Evolutionary conservation across 1,139 yeast genomes (phyloP), one percentile per base, ranked within the genome.

Genomic region (Saccharomyces hybrid): DNA sequence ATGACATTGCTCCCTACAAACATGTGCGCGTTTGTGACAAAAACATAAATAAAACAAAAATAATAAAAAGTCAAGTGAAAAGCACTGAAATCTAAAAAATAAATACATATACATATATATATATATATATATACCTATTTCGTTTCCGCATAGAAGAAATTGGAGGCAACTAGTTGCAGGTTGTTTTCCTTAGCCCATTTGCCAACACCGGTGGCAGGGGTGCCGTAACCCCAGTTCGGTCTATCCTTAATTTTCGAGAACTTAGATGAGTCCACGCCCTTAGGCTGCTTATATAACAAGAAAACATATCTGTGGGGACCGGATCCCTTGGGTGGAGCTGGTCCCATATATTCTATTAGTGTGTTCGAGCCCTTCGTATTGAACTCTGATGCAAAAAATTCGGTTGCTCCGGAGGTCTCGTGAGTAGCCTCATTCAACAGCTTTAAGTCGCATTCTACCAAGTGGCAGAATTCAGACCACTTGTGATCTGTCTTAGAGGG

Each of bases 401-500:
- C 72, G 47, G 70, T 73, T 49, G 70, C 63, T 11, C 64, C 63
- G n/a, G 64, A 48, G 20, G 59, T 52, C 20, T 58, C 57, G 8
- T 52, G 53, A 9, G 52, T 27, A 7, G 51, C 47, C 26, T 57
- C 52, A n/a, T 54, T 50, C 34, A 59, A 28, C 32, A 51, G 54
- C 57, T 76, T 73, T 68, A 90, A 79, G 61, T 87, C 89, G 5
- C 86, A 73, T 34, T 80, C 78, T 46, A 90, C 74, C 78, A 82
- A 88, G 73, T 90, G 97, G 54, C 86, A 83, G 70, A 77, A 89
- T 70, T 90, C 96, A 8, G 95, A 84, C 95, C 95, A 89, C 67
- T 84, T 87, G 64, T 86, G 82, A 68, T 90, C 97, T 1, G 78
- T 76, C 60, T 82, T 79, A 3, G 91, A 81, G 16, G 97, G 97